These are phyloP conservation scores for Polygonum aviculare DNA, from an alignment of 148 eudicot genomes.

Conservation along the genomic window DNA sequence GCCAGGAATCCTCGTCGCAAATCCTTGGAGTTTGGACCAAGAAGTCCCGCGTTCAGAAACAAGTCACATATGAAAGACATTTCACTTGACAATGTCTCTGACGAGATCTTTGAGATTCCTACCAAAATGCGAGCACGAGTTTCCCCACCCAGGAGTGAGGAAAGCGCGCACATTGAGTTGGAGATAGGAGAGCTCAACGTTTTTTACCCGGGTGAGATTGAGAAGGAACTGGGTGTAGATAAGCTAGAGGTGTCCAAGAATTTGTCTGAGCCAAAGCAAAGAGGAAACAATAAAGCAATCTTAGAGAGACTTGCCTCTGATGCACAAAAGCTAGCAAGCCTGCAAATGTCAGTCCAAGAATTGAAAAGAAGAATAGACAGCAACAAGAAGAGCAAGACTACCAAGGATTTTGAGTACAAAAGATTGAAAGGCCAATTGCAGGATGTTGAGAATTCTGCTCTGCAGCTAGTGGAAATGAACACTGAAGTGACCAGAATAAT, in stretches of 20 bases:
- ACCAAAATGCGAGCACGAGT: conserved; percentile 26
- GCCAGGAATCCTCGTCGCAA: conserved; percentile 14
- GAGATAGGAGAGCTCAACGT: conserved; percentile 16
- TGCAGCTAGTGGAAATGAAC: conserved; percentile 55
- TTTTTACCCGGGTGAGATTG: conserved; percentile 33
- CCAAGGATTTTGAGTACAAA: conserved; percentile 39
- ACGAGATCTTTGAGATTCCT: conserved; percentile 58
- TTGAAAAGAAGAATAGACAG: conserved; percentile 51
- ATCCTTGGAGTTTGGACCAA: conserved; percentile 26
- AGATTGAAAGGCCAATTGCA: conserved; percentile 50
- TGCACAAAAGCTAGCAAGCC: conserved; percentile 44
- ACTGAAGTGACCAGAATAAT: conserved; percentile 31
- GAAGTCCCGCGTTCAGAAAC: conserved; percentile 30
- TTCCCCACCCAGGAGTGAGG: conserved; percentile 21
- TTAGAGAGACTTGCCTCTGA: conserved; percentile 60
- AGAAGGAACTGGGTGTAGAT: conserved; percentile 69
- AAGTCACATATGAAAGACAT: conserved; percentile 70
- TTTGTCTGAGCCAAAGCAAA: conserved; percentile 19
- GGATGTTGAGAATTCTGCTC: conserved; percentile 51
- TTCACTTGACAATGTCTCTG: conserved; percentile 67
- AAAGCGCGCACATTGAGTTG: conserved; percentile 19
- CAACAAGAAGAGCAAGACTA: conserved; percentile 33
- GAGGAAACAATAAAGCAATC: conserved; percentile 31
- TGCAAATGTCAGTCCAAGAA: conserved; percentile 48
- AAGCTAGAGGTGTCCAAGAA: conserved; percentile 35